Evolutionary conservation across 1,284 basidiomycete species (phyloP).

Genomic region (Ceratobasidium sp.): DNA sequence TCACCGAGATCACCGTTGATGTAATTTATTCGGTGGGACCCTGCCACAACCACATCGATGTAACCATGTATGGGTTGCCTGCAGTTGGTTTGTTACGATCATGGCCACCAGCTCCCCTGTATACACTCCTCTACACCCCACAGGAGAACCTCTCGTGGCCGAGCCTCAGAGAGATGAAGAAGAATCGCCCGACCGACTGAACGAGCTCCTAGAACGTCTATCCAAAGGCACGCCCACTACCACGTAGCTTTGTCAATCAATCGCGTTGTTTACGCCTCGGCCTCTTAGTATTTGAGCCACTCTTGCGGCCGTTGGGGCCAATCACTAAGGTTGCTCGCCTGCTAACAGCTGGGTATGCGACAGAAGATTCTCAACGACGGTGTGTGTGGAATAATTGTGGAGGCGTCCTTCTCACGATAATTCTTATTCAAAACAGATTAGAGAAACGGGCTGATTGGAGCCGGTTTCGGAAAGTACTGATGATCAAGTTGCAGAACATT

Average conservation of each 20-base stretch:
- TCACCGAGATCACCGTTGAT: background rate
- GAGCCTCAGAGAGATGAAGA: background rate
- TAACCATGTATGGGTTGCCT: too few species aligned
- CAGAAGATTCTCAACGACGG: conserved; percentile 29
- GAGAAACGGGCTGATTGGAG: conserved; percentile 38
- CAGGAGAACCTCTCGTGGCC: background rate
- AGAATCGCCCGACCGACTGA: background rate
- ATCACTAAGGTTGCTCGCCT: conserved; percentile 4
- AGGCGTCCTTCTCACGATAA: background rate
- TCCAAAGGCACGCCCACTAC: background rate
- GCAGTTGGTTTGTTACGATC: background rate
- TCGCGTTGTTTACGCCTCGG: background rate
- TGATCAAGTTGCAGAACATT: conserved; percentile 44
- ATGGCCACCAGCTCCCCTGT: conserved; percentile 13
- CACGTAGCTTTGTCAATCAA: background rate
- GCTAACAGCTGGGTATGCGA: conserved; percentile 26
- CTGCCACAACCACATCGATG: background rate
- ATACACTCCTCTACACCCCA: background rate
- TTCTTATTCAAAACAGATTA: background rate
- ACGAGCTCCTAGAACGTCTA: background rate
- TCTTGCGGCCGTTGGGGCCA: background rate
- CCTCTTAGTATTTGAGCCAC: background rate
- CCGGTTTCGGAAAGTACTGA: conserved; percentile 34
- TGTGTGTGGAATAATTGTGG: background rate
- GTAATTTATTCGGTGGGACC: too few species aligned